Percentiles rank a stretch among this genome's conserved stretches.
Conservation (phyloP, 148 eudicot species). For the Talinum fruticosum region DNA sequence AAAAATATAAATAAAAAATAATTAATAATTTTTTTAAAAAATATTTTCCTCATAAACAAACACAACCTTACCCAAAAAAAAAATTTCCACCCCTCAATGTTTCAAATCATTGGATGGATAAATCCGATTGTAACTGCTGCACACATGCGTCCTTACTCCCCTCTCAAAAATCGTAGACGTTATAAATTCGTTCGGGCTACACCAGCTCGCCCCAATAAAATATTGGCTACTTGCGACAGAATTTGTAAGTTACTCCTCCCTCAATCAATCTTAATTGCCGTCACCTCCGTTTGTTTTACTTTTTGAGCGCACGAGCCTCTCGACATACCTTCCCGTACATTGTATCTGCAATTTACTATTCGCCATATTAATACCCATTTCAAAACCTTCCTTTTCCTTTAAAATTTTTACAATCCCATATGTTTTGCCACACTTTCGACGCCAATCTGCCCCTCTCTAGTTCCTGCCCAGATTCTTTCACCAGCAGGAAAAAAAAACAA, state of each 20-base stretch:
- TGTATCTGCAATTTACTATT: not conserved
- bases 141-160: too few species aligned
- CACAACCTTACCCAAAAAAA: too few species aligned
- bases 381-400: not conserved
- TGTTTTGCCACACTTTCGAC: conserved; percentile 10
- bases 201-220: not conserved
- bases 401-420: not conserved
- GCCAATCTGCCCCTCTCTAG: conserved; percentile 19
- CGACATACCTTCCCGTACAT: conserved; percentile 4
- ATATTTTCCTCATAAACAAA: too few species aligned
- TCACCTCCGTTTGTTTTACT: not conserved
- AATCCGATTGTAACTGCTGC: too few species aligned
- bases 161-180: too few species aligned
- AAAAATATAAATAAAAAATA: too few species aligned
- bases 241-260: not conserved
- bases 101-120: too few species aligned
- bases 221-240: not conserved
- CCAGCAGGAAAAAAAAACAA: not conserved
- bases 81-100: too few species aligned
- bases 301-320: not conserved
- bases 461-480: conserved; percentile 9
- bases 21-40: too few species aligned
- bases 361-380: not conserved
- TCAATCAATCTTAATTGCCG: not conserved
- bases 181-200: not conserved